Evolutionary conservation across 139 green algal species (phyloP).

Genomic region (Chlorokybus atmophyticus): DNA sequence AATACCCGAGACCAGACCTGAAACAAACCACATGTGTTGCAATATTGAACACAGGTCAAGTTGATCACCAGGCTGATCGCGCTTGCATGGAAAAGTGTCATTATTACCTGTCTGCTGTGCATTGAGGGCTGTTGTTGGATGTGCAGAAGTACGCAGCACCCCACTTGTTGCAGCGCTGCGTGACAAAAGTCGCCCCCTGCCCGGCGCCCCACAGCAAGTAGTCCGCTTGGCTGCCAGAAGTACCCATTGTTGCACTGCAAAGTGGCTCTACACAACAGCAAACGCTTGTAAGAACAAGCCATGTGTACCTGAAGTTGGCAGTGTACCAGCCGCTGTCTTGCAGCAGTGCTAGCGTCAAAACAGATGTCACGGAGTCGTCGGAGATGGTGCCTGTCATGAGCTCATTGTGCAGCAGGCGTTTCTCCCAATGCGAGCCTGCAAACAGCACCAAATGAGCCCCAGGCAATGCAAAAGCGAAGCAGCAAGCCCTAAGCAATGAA

Average conservation of each 20-base stretch:
- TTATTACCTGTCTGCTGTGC: neutral
- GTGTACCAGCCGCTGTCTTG: conserved; percentile 12
- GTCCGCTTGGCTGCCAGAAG: neutral
- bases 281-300: no score
- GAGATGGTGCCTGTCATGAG: conserved; percentile 11
- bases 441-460: conserved; percentile 3
- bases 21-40: neutral
- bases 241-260: no score
- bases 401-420: conserved; percentile 15
- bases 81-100: neutral
- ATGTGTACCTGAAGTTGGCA: conserved; percentile 11
- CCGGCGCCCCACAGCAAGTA: neutral
- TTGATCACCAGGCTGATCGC: neutral
- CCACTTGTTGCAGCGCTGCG: conserved; percentile 6
- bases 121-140: neutral
- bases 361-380: neutral
- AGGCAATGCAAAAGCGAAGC: conserved; percentile 5
- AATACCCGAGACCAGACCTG: neutral
- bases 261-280: no score
- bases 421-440: conserved; percentile 19
- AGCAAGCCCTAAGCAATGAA: neutral
- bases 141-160: conserved; percentile 3
- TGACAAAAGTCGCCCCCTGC: neutral
- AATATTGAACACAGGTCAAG: neutral
- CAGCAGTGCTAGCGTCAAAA: conserved; percentile 14